Percentiles rank a stretch among this genome's conserved stretches.
Evolutionary conservation across 257 asterid genomes (phyloP).

Genomic region (Solanum phureja): DNA sequence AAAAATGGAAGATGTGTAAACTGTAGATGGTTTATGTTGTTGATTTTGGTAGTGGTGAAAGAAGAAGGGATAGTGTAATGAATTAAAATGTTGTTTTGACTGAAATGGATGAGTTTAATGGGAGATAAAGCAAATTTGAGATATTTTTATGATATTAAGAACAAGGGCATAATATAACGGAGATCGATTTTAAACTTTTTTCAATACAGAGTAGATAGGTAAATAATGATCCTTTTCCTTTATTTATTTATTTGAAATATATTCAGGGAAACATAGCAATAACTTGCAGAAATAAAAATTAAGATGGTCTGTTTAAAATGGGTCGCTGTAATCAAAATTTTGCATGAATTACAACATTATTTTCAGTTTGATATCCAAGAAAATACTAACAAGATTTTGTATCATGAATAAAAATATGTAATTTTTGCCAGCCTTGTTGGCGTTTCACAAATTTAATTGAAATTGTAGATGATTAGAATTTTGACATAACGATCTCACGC

Average conservation of each 20-base stretch:
- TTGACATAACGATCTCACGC: constrained; percentile 41
- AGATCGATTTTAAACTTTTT: not conserved
- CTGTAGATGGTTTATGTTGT: not conserved
- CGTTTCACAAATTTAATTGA: not conserved
- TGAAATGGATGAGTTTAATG: not conserved
- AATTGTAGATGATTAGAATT: constrained; percentile 22
- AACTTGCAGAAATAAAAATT: not conserved
- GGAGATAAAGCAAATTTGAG: not conserved
- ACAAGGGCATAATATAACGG: not conserved
- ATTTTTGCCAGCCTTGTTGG: not conserved
- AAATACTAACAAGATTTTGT: not conserved
- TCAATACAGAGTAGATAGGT: not conserved
- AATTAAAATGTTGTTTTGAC: not conserved
- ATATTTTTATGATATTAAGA: not conserved
- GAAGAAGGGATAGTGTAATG: not conserved
- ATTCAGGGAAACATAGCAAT: not conserved
- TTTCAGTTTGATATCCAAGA: not conserved
- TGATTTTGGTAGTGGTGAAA: not conserved
- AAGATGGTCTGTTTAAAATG: not conserved
- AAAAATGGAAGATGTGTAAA: not conserved
- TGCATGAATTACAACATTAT: not conserved
- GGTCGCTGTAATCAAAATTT: not conserved
- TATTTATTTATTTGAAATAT: not conserved
- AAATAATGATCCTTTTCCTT: not conserved
- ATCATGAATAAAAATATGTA: not conserved